Conservation (phyloP, 352 stramenopile genomes). For the Pythium brassicae region DNA sequence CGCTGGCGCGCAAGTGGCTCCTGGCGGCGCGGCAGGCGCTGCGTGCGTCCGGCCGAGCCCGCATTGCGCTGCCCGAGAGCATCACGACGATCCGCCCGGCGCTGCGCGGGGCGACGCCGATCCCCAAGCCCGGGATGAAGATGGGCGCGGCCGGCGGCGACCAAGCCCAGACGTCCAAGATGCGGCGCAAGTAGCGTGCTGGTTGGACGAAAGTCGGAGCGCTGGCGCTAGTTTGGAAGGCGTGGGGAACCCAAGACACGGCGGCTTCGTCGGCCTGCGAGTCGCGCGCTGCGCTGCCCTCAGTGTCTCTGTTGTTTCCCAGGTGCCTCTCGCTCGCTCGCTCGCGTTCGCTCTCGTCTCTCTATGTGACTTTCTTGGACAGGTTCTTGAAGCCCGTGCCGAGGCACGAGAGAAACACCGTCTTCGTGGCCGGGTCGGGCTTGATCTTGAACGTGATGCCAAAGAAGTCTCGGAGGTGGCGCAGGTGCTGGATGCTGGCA, state of each 20-base stretch:
- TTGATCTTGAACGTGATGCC: constrained; percentile 94
- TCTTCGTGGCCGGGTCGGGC: constrained; percentile 82
- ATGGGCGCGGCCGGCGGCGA: constrained; percentile 67
- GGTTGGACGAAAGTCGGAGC: too few species aligned
- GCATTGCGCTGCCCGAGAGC: constrained; percentile 39
- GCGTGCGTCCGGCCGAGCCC: constrained; percentile 35
- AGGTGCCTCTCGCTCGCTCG: not conserved
- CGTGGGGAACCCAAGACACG: too few species aligned
- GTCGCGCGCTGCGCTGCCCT: not conserved
- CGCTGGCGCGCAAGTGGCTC: constrained; percentile 82
- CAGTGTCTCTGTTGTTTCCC: not conserved
- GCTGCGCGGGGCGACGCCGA: constrained; percentile 40
- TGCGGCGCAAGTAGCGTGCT: constrained; percentile 52
- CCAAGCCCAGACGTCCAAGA: constrained; percentile 48
- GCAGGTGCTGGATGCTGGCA: constrained; percentile 81
- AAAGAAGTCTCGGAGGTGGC: constrained; percentile 91
- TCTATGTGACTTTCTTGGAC: constrained; percentile 93
- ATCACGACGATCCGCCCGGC: constrained; percentile 48
- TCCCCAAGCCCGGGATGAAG: constrained; percentile 68
- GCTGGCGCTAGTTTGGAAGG: too few species aligned
- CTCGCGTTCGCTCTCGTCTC: not conserved
- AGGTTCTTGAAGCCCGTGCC: constrained; percentile 95
- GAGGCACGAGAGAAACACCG: constrained; percentile 92
- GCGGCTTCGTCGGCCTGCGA: too few species aligned
- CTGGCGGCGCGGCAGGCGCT: constrained; percentile 56